A percentile compares a stretch with the other conserved stretches of the same genome.
Conservation (phyloP, 2,329 filamentous ascomycete species). For the Sclerotinia glacialis region DNA sequence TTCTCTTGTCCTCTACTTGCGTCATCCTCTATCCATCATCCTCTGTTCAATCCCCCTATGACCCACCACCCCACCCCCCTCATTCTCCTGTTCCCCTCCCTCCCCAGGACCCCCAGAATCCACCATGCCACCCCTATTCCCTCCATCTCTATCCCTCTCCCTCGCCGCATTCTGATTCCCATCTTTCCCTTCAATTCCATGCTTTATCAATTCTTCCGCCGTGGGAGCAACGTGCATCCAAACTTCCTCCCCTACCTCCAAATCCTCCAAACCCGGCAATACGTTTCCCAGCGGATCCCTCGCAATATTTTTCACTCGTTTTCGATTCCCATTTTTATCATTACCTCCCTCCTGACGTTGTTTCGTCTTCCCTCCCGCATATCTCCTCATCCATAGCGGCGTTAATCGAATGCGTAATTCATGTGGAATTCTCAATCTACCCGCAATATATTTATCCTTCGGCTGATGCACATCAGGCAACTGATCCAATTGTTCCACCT, state of each 20-base stretch:
- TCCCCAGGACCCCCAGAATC: not conserved
- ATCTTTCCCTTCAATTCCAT: conserved; percentile 24
- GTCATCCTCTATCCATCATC: conserved; percentile 14
- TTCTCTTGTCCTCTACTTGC: not conserved
- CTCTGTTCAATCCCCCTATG: conserved; percentile 14
- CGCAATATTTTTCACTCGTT: conserved; percentile 38
- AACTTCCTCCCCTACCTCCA: conserved; percentile 45
- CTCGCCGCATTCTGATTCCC: conserved; percentile 1
- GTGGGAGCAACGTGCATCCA: conserved; percentile 52
- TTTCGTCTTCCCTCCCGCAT: conserved; percentile 36
- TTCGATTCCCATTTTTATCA: conserved; percentile 22
- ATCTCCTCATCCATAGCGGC: conserved; percentile 26
- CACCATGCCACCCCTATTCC: conserved; percentile 9
- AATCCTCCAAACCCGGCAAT: conserved; percentile 40
- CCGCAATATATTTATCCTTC: conserved; percentile 56
- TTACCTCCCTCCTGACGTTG: not conserved
- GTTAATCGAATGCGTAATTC: conserved; percentile 19
- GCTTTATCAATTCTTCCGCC: conserved; percentile 36
- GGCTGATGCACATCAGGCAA: conserved; percentile 54
- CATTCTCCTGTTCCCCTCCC: not conserved
- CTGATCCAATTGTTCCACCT: conserved; percentile 43
- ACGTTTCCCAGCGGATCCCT: conserved; percentile 43
- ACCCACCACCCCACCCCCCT: not conserved
- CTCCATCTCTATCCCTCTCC: conserved; percentile 6
- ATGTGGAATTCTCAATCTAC: conserved; percentile 55